Base-by-base conservation (phyloP, 2,329 filamentous ascomycete species). In the Simplicillium aogashimaense region DNA sequence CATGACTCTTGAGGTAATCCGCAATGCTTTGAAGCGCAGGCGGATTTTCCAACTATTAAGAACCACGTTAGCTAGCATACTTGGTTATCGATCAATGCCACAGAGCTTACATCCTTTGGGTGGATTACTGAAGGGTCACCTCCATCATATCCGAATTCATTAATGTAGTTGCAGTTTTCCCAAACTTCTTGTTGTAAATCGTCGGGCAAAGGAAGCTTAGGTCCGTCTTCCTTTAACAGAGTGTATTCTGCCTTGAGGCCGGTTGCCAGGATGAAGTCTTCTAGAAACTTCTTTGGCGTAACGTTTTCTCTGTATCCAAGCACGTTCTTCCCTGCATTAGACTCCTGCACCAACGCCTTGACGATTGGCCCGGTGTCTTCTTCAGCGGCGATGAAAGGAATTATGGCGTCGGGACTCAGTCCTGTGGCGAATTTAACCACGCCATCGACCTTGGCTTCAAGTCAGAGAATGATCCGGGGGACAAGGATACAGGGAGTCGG, bases 221-320 rank as follows among this genome's bases (percentile, higher is more conserved):
- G 39, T 17, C 37, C 10, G 7, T 41, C 42, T 9, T 36, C 36
- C 17, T 43, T 37, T 16, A 39, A 13, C 35, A 32, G 25, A 1
- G 45, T 30, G 9, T 38, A 25, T 18, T 45, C 40, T 14, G 47
- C 40, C 39, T 38, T 38, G n/a, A 31, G 11, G 38, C 47, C 9
- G 35, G 38, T 53, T 3, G 44, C 50, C 7, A 41, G 31, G 3
- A 43, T 44, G n/a, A 54, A 52, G 1, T 43, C 17, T 1, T 39
- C 18, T 2, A 43, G 43, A 6, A 53, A 33, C 17, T 54, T 53
- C 1, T 38, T 43, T 3, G 29, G 7, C 2, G 44, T 46, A 3
- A 55, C 33, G 43, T 44, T 52, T 16, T 47, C 53, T 25, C 53
- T 45, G n/a, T 50, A 49, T 2, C 33, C 49, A 9, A 55, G 47